Evolutionary conservation across 345 rosid genomes (phyloP).

Genomic region (Gossypium ekmanianum): DNA sequence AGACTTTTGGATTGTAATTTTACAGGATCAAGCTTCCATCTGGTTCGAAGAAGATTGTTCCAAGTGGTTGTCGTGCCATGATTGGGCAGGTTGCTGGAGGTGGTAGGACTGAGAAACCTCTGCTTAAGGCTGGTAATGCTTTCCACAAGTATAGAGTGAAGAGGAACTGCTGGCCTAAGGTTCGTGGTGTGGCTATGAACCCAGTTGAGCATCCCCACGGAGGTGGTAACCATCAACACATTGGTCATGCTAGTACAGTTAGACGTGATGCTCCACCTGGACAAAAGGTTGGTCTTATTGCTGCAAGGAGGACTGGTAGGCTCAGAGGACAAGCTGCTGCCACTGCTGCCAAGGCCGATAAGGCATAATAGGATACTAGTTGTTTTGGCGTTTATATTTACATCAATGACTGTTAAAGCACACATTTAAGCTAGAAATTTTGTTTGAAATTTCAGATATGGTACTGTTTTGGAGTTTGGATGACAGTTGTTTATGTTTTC

Average conservation of each 20-base stretch:
- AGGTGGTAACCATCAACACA: conserved; percentile 84
- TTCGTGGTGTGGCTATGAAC: conserved; percentile 84
- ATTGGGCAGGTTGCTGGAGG: conserved; percentile 76
- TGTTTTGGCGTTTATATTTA: neutral
- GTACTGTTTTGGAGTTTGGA: neutral
- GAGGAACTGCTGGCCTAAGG: conserved; percentile 86
- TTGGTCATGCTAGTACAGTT: conserved; percentile 71
- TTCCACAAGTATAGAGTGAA: conserved; percentile 68
- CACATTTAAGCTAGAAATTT: conserved; percentile 13
- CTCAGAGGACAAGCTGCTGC: conserved; percentile 80
- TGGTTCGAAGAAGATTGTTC: conserved; percentile 62
- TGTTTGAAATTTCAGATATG: conserved; percentile 7
- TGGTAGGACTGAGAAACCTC: conserved; percentile 74
- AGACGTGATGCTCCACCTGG: conserved; percentile 79
- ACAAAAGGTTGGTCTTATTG: conserved; percentile 74
- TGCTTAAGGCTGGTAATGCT: conserved; percentile 70
- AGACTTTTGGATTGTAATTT: neutral
- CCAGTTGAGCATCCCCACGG: conserved; percentile 89
- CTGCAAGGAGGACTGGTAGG: conserved; percentile 72
- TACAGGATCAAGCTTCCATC: conserved; percentile 67
- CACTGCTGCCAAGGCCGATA: conserved; percentile 56
- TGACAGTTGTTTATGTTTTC: neutral
- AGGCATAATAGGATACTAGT: conserved; percentile 25
- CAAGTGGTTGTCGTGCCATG: conserved; percentile 75
- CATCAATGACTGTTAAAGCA: neutral